These are phyloP conservation scores for Pythium volutum DNA, from an alignment of 352 stramenopile species.

Conservation along the genomic window DNA sequence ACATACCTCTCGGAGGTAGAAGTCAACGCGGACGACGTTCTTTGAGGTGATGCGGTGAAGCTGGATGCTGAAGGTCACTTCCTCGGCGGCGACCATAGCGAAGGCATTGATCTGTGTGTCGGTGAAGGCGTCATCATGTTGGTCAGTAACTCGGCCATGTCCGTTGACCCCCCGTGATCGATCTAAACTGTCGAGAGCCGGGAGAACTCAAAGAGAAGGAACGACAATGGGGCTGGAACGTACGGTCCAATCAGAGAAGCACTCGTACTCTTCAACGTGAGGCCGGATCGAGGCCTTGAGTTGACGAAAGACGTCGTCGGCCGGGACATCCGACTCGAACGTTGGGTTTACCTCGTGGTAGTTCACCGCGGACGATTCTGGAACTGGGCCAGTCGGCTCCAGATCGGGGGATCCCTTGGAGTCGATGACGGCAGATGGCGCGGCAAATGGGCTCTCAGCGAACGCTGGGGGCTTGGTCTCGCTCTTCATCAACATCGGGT, in stretches of 20 bases:
- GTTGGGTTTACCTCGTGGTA: constrained; percentile 70
- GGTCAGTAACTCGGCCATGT: constrained; percentile 21
- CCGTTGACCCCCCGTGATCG: constrained; percentile 7
- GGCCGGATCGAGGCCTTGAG: constrained; percentile 44
- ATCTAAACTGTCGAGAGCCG: background rate
- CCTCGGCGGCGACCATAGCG: constrained; percentile 60
- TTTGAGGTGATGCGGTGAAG: constrained; percentile 48
- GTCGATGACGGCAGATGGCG: constrained; percentile 12
- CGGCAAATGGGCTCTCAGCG: constrained; percentile 10
- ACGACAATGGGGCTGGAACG: constrained; percentile 22
- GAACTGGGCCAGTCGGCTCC: constrained; percentile 49
- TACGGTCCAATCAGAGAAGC: constrained; percentile 61
- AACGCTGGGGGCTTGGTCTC: constrained; percentile 22
- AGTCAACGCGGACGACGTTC: constrained; percentile 59
- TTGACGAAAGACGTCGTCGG: constrained; percentile 43
- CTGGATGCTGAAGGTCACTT: constrained; percentile 62
- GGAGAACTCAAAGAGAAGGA: background rate
- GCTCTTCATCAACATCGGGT: constrained; percentile 24
- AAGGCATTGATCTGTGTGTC: constrained; percentile 53
- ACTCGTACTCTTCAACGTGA: constrained; percentile 51
- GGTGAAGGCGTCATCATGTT: constrained; percentile 24
- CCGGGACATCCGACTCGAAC: constrained; percentile 62
- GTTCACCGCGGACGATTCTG: constrained; percentile 38
- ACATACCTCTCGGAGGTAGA: constrained; percentile 59
- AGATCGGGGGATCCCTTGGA: constrained; percentile 29